Evolutionary conservation across 768 basidiomycete species (phyloP).

Genomic region (Pleurotus ostreatus): DNA sequence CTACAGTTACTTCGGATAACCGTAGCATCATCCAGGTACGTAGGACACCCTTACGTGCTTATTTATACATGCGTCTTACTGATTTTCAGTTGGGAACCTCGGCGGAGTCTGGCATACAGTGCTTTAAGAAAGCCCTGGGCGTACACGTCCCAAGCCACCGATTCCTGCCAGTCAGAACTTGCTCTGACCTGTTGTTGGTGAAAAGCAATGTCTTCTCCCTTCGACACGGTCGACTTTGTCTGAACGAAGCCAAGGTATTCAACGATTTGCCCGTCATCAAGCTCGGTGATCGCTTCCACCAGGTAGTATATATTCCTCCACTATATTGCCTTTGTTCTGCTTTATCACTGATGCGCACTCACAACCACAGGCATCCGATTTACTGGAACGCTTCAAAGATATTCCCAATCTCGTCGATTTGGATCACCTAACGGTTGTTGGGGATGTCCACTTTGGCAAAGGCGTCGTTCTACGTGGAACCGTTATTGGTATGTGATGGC

Average conservation of each 20-base stretch:
- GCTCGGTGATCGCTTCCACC: conserved; percentile 95
- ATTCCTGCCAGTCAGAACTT: conserved; percentile 88
- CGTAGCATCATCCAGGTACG: conserved; percentile 74
- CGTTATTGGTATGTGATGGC: conserved; percentile 48
- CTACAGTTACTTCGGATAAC: conserved; percentile 82
- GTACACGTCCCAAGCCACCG: conserved; percentile 93
- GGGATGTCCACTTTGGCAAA: conserved; percentile 86
- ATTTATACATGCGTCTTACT: conserved; percentile 7
- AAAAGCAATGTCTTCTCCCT: conserved; percentile 92
- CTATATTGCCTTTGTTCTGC: neutral
- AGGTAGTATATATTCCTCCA: conserved; percentile 40
- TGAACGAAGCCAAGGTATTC: conserved; percentile 81
- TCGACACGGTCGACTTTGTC: conserved; percentile 80
- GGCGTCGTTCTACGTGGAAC: conserved; percentile 85
- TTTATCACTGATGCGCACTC: too few relatives aligned
- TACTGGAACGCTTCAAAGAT: conserved; percentile 93
- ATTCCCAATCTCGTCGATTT: conserved; percentile 88
- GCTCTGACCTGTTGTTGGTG: conserved; percentile 84
- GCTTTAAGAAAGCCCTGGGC: conserved; percentile 87
- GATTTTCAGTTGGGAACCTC: conserved; percentile 71
- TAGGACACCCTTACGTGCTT: neutral
- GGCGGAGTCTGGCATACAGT: conserved; percentile 90
- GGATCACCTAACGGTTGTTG: conserved; percentile 91
- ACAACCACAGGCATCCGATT: conserved; percentile 60
- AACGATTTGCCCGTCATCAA: conserved; percentile 90